A percentile compares a stretch with the other conserved stretches of the same genome.
Conservation (phyloP, 148 eudicot genomes). For the Spergularia marina region DNA sequence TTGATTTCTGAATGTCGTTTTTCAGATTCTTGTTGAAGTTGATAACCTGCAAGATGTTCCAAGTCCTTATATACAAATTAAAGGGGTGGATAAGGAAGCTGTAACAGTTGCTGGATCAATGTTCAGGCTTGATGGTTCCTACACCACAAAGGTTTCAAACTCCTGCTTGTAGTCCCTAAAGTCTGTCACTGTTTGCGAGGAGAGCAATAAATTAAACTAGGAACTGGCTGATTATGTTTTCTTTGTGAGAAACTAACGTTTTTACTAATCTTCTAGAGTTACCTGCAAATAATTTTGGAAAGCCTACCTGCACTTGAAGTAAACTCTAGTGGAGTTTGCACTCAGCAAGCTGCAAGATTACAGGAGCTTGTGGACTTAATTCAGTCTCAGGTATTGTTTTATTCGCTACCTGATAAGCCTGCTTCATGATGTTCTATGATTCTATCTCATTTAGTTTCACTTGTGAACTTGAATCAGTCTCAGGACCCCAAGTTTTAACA, state of each 20-base stretch:
- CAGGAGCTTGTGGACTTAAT: constrained; percentile 84
- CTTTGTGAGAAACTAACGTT: constrained; percentile 13
- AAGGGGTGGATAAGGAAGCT: constrained; percentile 81
- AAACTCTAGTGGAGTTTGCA: constrained; percentile 72
- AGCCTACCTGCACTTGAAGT: constrained; percentile 64
- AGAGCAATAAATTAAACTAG: background rate
- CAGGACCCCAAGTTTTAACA: too few species aligned
- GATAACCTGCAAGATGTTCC: constrained; percentile 88
- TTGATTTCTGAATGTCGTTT: constrained; percentile 5
- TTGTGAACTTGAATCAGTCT: too few species aligned
- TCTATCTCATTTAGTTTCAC: background rate
- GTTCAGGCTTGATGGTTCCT: constrained; percentile 79
- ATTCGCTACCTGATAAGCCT: background rate
- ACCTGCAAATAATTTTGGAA: constrained; percentile 75
- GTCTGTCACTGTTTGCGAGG: background rate
- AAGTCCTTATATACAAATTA: constrained; percentile 86
- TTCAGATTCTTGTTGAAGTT: constrained; percentile 88
- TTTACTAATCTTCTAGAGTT: constrained; percentile 55
- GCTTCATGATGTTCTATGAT: background rate
- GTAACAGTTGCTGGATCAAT: constrained; percentile 83
- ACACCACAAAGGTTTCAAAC: constrained; percentile 79
- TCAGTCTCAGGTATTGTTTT: constrained; percentile 72
- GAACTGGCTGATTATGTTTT: background rate
- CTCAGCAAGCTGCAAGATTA: constrained; percentile 85
- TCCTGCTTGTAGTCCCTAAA: constrained; percentile 6